Conservation (phyloP, 306 rosid genomes). For the Castanea mollissima region DNA sequence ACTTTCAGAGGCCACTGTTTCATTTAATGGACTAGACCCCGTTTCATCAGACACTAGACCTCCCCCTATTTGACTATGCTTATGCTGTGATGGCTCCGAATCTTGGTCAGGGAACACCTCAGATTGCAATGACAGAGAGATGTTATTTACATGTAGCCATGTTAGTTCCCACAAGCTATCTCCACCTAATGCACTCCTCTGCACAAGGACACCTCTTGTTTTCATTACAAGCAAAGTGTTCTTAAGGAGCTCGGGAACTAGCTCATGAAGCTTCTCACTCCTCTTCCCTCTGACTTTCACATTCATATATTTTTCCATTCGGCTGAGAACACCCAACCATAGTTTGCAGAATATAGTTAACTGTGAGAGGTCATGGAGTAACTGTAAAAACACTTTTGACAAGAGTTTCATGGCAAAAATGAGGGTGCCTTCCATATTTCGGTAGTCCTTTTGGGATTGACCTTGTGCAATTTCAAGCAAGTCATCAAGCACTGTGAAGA, state of each 20-base stretch:
- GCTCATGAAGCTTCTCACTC: slow-evolving; percentile 87
- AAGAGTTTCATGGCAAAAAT: slow-evolving; percentile 79
- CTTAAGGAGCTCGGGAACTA: slow-evolving; percentile 84
- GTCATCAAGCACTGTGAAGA: slow-evolving; percentile 96
- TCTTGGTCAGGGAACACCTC: slow-evolving; percentile 88
- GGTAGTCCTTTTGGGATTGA: slow-evolving; percentile 80
- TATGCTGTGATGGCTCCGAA: slow-evolving; percentile 43
- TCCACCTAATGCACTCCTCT: slow-evolving; percentile 86
- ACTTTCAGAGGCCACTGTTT: slow-evolving; percentile 37
- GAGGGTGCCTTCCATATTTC: slow-evolving; percentile 98
- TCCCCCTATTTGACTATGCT: slow-evolving; percentile 43
- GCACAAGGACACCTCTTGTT: slow-evolving; percentile 63
- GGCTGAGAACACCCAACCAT: slow-evolving; percentile 89
- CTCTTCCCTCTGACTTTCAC: slow-evolving; percentile 82
- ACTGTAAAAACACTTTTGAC: slow-evolving; percentile 80
- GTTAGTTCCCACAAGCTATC: slow-evolving; percentile 97
- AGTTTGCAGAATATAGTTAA: slow-evolving; percentile 86
- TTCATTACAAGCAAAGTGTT: slow-evolving; percentile 81
- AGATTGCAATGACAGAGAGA: slow-evolving; percentile 75
- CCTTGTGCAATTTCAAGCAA: slow-evolving; percentile 93
- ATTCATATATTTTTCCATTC: slow-evolving; percentile 90
- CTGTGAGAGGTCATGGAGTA: slow-evolving; percentile 72
- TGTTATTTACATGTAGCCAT: slow-evolving; percentile 87
- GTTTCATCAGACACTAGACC: slow-evolving; percentile 42
- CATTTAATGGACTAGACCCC: slow-evolving; percentile 38